Base-by-base conservation (phyloP, 2,329 filamentous ascomycete genomes). In the Fusarium globosum region DNA sequence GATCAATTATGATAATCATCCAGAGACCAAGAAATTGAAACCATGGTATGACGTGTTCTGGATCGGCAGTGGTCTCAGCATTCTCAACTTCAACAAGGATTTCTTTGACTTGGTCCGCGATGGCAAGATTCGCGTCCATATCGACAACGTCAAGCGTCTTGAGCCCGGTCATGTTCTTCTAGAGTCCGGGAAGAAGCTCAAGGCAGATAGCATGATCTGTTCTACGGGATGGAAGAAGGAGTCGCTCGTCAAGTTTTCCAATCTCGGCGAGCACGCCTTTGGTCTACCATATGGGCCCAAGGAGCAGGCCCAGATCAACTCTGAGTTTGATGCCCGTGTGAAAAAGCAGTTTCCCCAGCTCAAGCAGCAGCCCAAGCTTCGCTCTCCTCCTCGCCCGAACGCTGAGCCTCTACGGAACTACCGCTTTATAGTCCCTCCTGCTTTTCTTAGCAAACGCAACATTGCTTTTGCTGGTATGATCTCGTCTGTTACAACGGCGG, bases 31-130 rank as follows among this genome's bases (percentile, higher is more conserved):
- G 11, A 84, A 83, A 71, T 72, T 86, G 21, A 82, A 83, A 74
- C 84, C 84, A 0, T 83, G 82, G 79, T 77, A 79, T 26, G 76
- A 78, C 15, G 75, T 82, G 0, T 84, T 85, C 65, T 89, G 85
- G 82, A 85, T 85, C 14, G 88, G 85, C 6, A 85, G 82, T 21
- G 83, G 83, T 1, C 78, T 90, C 7, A 85, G 86, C 43, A 89
- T 91, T 23, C 81, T 86, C 57, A 90, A 89, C 73, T 89, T 87
- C 71, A 81, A 83, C 1, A 85, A 82, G 6, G 82, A 84, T 53
- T 83, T 89, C 69, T 86, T 88, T 71, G 85, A 88, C 13, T 78
- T 88, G 28, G 85, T 89, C 21, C 80, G 81, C 21, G 72, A 82
- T 2, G 87, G 86, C 6, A 83, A 80, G 43, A 83, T 90, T 26